Evolutionary conservation across 2,329 filamentous ascomycete species (phyloP), one percentile per base, ranked within the genome.

Genomic region (Neonectria ditissima): DNA sequence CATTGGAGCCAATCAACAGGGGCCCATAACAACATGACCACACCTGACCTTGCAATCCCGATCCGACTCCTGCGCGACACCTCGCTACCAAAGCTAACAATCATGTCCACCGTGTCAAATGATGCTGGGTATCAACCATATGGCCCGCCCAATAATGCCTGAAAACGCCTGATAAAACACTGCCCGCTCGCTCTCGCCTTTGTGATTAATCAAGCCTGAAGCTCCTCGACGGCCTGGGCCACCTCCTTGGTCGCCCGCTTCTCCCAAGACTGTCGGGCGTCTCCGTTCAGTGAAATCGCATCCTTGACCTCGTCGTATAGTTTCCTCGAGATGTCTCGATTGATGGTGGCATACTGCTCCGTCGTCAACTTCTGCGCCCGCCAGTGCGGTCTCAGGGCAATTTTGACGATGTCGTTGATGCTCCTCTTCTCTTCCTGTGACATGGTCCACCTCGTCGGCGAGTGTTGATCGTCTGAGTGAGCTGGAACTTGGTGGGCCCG

Each of bases 281-380:
- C 86, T 22, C 91, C 85, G 72, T 92, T 87, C 30, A 96, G 84
- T 24, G 83, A 79, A 20, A 84, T 80, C 14, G 84, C 83, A 65
- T 84, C 81, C 51, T 82, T 82, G 48, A 87, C 83, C 65, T 89
- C 86, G 68, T 89, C 93, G 79, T 99, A 99, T 62, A 99, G 83
- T 80, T 91, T 92, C 62, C 93, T 91, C 44, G 93, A 97, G 34
- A 98, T 90, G 64, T 92, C 91, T 66, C 94, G 90, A 76, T 98
- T 98, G 79, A 98, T 97, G 60, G 89, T 89, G 3, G 93, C 95
- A 77, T 97, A 99, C 78, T 97, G 91, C 63, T 97, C 92, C 70
- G 94, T 92, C 18, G 90, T 93, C 65, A 98, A 86, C 66, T 91
- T 87, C 71, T 91, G 90, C 44, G 91, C 91, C 66, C 90, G 87